Conservation (phyloP, 495 filamentous ascomycete species). For the Aspergillus funiculosus region DNA sequence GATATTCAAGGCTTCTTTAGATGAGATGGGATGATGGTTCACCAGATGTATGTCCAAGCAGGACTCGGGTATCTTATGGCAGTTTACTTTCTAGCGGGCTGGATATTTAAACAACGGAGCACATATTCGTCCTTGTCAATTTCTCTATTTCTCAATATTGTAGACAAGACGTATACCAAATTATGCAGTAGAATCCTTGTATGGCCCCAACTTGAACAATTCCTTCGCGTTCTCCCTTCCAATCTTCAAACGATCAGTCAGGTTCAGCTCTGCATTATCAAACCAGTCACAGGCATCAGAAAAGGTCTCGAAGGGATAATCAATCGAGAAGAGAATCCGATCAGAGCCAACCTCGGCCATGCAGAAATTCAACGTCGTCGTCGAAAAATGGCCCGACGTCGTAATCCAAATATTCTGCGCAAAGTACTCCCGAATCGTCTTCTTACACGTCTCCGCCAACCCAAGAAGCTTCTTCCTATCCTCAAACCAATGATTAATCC, state of each 20-base stretch:
- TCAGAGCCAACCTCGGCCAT: constrained; percentile 40
- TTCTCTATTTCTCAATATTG: too few species aligned
- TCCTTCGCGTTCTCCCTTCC: constrained; percentile 50
- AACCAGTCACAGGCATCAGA: constrained; percentile 52
- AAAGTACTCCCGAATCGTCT: constrained; percentile 54
- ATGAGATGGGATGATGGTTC: too few species aligned
- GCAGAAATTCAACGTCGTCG: constrained; percentile 48
- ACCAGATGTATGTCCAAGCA: too few species aligned
- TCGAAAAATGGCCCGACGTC: constrained; percentile 56
- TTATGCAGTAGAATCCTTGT: constrained; percentile 34
- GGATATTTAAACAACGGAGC: too few species aligned
- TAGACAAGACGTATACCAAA: not conserved
- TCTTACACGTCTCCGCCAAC: constrained; percentile 40
- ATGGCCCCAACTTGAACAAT: constrained; percentile 44
- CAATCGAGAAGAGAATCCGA: constrained; percentile 46
- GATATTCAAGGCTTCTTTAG: too few species aligned
- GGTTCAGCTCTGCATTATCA: constrained; percentile 42
- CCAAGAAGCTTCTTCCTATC: constrained; percentile 43
- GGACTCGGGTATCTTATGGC: too few species aligned
- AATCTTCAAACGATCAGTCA: constrained; percentile 42
- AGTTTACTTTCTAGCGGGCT: too few species aligned
- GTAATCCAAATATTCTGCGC: constrained; percentile 60
- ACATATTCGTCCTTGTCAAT: too few species aligned
- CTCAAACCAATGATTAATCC: constrained; percentile 55
- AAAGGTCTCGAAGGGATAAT: constrained; percentile 50